phyloP scores from a whole-genome alignment of 345 rosid species.

The Syzygium oleosum region DNA sequence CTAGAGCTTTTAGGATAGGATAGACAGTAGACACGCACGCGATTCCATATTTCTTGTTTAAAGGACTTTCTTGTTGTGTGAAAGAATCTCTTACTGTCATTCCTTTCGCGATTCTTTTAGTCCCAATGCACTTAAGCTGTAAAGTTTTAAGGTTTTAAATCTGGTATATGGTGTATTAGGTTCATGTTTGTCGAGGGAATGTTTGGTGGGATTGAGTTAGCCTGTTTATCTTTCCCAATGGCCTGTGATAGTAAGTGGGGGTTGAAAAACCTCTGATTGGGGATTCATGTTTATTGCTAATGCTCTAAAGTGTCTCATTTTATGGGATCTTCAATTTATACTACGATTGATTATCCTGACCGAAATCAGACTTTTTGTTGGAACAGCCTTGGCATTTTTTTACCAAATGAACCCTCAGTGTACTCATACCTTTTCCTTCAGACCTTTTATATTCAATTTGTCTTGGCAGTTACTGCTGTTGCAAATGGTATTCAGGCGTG shows the following conservation, averaged over 20 bases:
- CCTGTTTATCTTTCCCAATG: background rate
- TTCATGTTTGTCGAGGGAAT: background rate
- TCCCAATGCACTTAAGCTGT: background rate
- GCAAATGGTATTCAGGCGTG: slow-evolving; percentile 67
- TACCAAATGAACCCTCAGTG: background rate
- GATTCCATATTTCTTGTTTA: background rate
- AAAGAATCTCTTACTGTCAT: background rate
- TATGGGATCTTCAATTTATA: background rate
- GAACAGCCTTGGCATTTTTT: background rate
- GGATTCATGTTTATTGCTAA: background rate
- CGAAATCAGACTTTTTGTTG: background rate
- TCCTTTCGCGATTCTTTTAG: background rate
- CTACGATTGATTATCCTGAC: background rate
- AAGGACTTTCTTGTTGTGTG: background rate
- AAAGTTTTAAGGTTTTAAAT: background rate
- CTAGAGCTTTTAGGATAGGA: background rate
- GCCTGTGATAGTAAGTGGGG: background rate
- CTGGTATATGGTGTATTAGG: background rate
- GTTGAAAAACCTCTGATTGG: background rate
- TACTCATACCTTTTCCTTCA: background rate
- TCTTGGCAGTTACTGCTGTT: slow-evolving; percentile 41
- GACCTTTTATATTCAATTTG: background rate
- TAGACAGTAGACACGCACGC: background rate
- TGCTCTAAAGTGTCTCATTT: background rate
- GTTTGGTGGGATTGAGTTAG: background rate